These are phyloP conservation scores for Talaromyces sp. DNA, from an alignment of 2,329 filamentous ascomycete species.

Conservation along the genomic window DNA sequence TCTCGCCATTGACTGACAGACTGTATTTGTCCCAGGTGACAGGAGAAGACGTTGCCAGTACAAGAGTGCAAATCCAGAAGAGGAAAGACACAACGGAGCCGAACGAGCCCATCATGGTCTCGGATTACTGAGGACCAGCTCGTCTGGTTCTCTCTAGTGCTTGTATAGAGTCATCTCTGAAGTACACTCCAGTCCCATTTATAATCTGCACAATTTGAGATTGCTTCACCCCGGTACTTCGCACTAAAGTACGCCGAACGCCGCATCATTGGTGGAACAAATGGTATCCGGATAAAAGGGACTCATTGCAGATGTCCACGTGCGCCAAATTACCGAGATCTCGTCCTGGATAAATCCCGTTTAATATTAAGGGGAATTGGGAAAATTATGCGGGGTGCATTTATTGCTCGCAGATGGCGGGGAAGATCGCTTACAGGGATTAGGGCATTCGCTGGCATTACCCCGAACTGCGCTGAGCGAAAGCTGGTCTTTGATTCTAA, in stretches of 20 bases:
- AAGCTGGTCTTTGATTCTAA: background rate
- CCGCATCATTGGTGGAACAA: slow-evolving; percentile 17
- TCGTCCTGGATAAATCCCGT: background rate
- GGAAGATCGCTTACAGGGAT: background rate
- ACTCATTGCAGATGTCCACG: background rate
- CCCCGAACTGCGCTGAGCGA: background rate
- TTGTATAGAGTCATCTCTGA: background rate
- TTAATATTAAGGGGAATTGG: background rate
- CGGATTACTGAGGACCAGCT: background rate
- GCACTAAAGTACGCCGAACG: background rate
- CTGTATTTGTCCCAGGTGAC: slow-evolving; percentile 51
- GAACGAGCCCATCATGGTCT: slow-evolving; percentile 1
- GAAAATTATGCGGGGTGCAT: background rate
- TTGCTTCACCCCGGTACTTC: background rate
- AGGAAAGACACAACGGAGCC: background rate
- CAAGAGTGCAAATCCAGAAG: background rate
- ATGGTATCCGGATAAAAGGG: background rate
- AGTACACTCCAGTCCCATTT: background rate
- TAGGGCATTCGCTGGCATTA: background rate
- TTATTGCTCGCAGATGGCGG: background rate
- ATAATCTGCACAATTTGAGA: background rate
- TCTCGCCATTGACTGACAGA: slow-evolving; percentile 44
- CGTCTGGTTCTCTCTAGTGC: background rate
- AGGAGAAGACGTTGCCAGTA: slow-evolving; percentile 15
- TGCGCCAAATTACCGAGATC: background rate